Conservation (phyloP, 176 grass and related monocot species). For the Saccharum spontaneum region DNA sequence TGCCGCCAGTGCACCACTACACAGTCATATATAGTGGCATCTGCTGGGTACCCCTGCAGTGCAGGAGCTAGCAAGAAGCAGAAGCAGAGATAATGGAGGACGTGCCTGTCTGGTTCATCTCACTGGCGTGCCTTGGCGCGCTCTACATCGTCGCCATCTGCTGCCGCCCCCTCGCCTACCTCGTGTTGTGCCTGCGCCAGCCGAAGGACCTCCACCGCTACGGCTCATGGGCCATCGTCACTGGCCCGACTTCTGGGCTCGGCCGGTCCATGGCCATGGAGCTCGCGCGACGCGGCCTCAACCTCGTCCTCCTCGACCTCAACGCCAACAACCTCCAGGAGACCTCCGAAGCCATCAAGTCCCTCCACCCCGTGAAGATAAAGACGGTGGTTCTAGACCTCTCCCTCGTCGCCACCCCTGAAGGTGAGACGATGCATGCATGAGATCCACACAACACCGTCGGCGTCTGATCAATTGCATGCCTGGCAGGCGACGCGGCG, state of each 20-base stretch:
- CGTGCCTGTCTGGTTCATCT: background rate
- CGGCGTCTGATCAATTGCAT: no score
- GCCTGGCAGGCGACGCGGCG: conserved; percentile 10
- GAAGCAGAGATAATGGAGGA: background rate
- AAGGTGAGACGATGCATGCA: background rate
- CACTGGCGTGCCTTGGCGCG: conserved; percentile 5
- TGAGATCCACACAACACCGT: background rate
- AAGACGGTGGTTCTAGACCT: conserved; percentile 49
- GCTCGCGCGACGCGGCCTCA: conserved; percentile 47
- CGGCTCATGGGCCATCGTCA: conserved; percentile 56
- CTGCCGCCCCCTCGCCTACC: background rate
- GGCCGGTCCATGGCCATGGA: conserved; percentile 46
- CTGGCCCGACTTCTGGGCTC: conserved; percentile 57
- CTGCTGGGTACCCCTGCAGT: background rate
- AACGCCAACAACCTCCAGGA: conserved; percentile 47
- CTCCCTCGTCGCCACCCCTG: background rate
- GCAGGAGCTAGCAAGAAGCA: background rate
- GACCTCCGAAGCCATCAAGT: conserved; percentile 23
- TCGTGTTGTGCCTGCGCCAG: background rate
- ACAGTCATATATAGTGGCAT: background rate
- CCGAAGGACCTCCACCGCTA: conserved; percentile 34
- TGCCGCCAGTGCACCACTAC: background rate
- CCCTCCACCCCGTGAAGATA: background rate
- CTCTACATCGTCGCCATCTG: background rate
- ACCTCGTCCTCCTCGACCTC: conserved; percentile 59